phyloP scores from a whole-genome alignment of 1,284 basidiomycete genomes.

The Trametes polyzona region DNA sequence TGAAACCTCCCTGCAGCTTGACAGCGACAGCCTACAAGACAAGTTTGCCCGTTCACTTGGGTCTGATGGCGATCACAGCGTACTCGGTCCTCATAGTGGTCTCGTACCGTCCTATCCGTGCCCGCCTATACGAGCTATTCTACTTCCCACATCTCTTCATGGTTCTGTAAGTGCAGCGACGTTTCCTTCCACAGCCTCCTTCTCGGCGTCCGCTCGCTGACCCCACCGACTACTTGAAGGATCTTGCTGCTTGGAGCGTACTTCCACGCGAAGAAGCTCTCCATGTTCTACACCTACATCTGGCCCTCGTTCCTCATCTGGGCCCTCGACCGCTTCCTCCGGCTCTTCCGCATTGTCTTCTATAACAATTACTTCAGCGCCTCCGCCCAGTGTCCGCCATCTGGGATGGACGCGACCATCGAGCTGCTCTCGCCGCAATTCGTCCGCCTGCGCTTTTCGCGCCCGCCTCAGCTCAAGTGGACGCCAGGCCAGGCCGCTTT shows the following conservation, averaged over 20 bases:
- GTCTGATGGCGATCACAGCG: slow-evolving; percentile 19
- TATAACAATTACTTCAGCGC: slow-evolving; percentile 51
- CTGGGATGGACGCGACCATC: slow-evolving; percentile 40
- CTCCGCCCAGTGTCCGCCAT: slow-evolving; percentile 33
- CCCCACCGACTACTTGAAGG: neutral
- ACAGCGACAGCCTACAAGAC: neutral
- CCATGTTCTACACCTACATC: slow-evolving; percentile 37
- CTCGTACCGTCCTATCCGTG: slow-evolving; percentile 27
- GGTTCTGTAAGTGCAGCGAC: slow-evolving; percentile 27
- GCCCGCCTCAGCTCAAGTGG: slow-evolving; percentile 46
- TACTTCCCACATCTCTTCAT: slow-evolving; percentile 26
- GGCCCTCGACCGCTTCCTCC: slow-evolving; percentile 62
- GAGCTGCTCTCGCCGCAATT: slow-evolving; percentile 53
- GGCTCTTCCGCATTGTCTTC: slow-evolving; percentile 50
- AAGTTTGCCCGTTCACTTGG: slow-evolving; percentile 7
- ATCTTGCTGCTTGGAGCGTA: slow-evolving; percentile 28
- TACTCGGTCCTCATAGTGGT: slow-evolving; percentile 24
- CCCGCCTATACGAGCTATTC: slow-evolving; percentile 31
- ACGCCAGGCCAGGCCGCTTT: slow-evolving; percentile 56
- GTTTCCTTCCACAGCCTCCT: too few species aligned
- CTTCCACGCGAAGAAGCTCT: slow-evolving; percentile 38
- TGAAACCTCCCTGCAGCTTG: neutral
- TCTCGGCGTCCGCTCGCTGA: neutral
- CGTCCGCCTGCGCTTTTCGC: slow-evolving; percentile 50
- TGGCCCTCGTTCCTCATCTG: slow-evolving; percentile 66